Base-by-base conservation (phyloP, 345 rosid species). In the Heritiera littoralis region DNA sequence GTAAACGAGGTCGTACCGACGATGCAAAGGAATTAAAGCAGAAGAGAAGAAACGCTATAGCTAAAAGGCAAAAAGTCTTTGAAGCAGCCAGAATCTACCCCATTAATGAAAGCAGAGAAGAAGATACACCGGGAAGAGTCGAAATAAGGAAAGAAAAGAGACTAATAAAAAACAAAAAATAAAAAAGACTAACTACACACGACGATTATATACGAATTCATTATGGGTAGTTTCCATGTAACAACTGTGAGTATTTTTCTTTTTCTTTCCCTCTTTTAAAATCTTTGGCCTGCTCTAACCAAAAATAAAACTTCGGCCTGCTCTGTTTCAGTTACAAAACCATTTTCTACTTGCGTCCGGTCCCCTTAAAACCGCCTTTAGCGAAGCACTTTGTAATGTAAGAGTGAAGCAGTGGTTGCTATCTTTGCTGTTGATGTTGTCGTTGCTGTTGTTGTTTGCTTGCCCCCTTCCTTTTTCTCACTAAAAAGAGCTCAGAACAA, bases 71-170 rank as follows among this genome's bases (percentile, higher is more conserved):
- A 43, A 4, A n/a, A 61, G 54, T 46, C 8, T 56, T n/a, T 72
- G 66, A 81, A 80, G 87, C 65, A 76, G 77, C 66, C 66, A 77
- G 66, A 80, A 77, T 74, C 86, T 76, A 85, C 76, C 86, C 87
- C 91, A 87, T 87, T 84, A 82, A 89, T 65, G 88, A 85, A 85
- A 40, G 77, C 74, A 73, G 67, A 76, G 79, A 83, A 40, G 5
- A 40, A 45, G 49, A 67, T 64, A 9, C 55, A 70, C 32, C 28
- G 46, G 77, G 18, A 15, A 69, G 76, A 68, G 70, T 6, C 54
- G 52, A 23, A 46, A 28, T 46, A 20, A 68, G 73, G 73, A 10
- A 41, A 12, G 7, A 55, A 78, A 77, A n/a, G 28, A 54, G 3
- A 35, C 2, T 1, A 67, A 51, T 48, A 8, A 67, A 12, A 10